phyloP scores from a whole-genome alignment of 2,329 filamentous ascomycete species.

The Diaporthe amygdali region DNA sequence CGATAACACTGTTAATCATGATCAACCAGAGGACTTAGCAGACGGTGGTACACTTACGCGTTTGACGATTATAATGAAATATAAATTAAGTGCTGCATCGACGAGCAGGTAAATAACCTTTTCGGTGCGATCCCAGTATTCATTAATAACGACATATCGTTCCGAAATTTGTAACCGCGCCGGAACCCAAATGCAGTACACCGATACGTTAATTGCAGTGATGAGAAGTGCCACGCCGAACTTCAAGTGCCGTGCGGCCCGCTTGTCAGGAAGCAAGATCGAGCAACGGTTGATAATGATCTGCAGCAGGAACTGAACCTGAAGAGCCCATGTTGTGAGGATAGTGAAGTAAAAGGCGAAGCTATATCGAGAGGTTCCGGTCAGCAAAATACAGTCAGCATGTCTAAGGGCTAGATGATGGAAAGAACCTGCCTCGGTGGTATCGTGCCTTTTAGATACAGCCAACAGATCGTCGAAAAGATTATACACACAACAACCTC shows the following conservation, averaged over 20 bases:
- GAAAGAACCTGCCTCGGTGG: not conserved
- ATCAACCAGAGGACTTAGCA: not conserved
- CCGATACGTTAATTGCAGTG: constrained; percentile 54
- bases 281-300: constrained; percentile 57
- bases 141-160: constrained; percentile 49
- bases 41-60: not conserved
- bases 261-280: constrained; percentile 47
- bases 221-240: constrained; percentile 47
- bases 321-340: constrained; percentile 8
- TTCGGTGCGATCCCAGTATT: constrained; percentile 57
- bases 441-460: constrained; percentile 6
- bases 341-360: constrained; percentile 18
- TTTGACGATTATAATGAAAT: constrained; percentile 42
- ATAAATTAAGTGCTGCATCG: constrained; percentile 53
- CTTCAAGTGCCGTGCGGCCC: constrained; percentile 32
- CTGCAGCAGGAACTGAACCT: constrained; percentile 15
- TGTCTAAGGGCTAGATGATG: too few relatives aligned
- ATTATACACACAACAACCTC: not conserved
- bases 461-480: constrained; percentile 14
- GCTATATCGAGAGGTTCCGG: not conserved
- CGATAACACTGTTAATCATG: not conserved
- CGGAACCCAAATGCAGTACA: constrained; percentile 61
- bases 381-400: not conserved
- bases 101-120: constrained; percentile 56
- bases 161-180: constrained; percentile 49